Base-by-base conservation (phyloP, 352 stramenopile species). In the Globisporangium canariense region DNA sequence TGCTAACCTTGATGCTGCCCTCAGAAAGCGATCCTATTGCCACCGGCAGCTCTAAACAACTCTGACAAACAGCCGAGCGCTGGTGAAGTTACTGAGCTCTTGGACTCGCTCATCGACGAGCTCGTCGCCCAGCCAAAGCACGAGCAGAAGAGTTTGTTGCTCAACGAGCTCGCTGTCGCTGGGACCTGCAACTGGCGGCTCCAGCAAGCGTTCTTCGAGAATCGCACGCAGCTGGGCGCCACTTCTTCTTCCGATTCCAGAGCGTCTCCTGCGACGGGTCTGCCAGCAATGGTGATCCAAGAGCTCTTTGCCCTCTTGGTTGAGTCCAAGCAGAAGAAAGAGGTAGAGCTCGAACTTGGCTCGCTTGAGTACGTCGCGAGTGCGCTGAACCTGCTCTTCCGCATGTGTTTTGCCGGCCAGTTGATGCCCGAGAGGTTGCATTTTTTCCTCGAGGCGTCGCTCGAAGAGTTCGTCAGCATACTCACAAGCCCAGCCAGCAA, bases 121-220 rank as follows among this genome's bases (percentile, higher is more conserved):
- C 30, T 89, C 45, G 25, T 64, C 10, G 46, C 51, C 30, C 62
- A 57, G 45, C 36, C 41, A 2, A 52, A 77, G 30, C 40, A 66
- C 11, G 16, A 49, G 1, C 43, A 74, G 11, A 77, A 74, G 32
- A 64, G 59, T n/a, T 16, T 34, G 2, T 67, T 90, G 20, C 52
- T 90, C 1, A 49, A 77, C 10, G 81, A 90, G 41, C 77, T 91
- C 18, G 75, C 75, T 32, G 61, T 60, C 3, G 82, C 78, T 8
- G 66, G 65, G 3, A 66, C 59, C 20, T 67, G 71, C 58, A 79
- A 71, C 11, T 43, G 60, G 4, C 45, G 61, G n/a, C 65, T 89
- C 10, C 72, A 79, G 60, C 62, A 67, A 16, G 73, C 87, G 41
- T 83, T 86, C 67, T 88, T 91, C 25, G 67, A 75, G 56, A 69